Evolutionary conservation across 768 basidiomycete species (phyloP).

Genomic region (Paxillus involutus): DNA sequence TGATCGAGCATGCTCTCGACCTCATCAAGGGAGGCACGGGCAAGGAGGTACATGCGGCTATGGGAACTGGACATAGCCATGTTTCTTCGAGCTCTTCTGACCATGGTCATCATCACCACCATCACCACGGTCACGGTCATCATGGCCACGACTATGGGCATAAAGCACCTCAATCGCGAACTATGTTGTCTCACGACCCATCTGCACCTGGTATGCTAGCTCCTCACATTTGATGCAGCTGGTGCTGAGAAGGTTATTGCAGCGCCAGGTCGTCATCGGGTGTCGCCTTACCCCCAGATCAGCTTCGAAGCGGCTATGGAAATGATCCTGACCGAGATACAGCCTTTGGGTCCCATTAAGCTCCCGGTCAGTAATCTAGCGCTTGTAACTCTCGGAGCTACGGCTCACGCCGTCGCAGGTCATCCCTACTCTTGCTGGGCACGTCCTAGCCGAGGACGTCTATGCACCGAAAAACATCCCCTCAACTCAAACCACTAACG

Average conservation of each 20-base stretch:
- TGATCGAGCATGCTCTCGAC: slow-evolving; percentile 72
- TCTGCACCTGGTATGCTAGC: slow-evolving; percentile 56
- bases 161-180: slow-evolving; percentile 52
- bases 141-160: slow-evolving; percentile 38
- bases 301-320: slow-evolving; percentile 64
- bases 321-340: slow-evolving; percentile 50
- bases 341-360: slow-evolving; percentile 38
- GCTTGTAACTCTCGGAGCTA: background rate
- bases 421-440: slow-evolving; percentile 54
- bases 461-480: slow-evolving; percentile 67
- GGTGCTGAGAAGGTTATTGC: background rate
- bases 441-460: slow-evolving; percentile 77
- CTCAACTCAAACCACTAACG: slow-evolving; percentile 66
- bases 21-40: slow-evolving; percentile 71
- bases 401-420: slow-evolving; percentile 44
- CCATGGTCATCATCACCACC: slow-evolving; percentile 21
- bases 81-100: slow-evolving; percentile 15
- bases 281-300: slow-evolving; percentile 76
- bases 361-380: slow-evolving; percentile 40
- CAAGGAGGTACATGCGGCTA: slow-evolving; percentile 49
- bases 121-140: slow-evolving; percentile 33
- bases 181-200: slow-evolving; percentile 67
- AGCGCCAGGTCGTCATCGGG: slow-evolving; percentile 72
- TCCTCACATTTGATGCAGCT: background rate
- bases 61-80: slow-evolving; percentile 37